A percentile compares a stretch with the other conserved stretches of the same genome.
phyloP scores from a whole-genome alignment of 2,329 filamentous ascomycete species.

The Cadophora sp. region DNA sequence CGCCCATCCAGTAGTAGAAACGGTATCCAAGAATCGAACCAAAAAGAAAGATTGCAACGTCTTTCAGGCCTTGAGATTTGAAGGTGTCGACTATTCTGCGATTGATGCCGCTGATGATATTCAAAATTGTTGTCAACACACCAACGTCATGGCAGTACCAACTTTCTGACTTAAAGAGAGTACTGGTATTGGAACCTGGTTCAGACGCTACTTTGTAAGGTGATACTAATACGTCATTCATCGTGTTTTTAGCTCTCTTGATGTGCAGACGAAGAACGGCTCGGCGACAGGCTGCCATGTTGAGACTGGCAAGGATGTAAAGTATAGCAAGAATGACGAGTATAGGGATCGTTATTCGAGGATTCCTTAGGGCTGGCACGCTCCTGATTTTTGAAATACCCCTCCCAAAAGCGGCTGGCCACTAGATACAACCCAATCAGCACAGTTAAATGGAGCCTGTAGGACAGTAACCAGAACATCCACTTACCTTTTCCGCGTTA shows the following conservation, averaged over 20 bases:
- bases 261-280: neutral
- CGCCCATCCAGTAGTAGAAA: neutral
- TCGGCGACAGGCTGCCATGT: neutral
- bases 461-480: neutral
- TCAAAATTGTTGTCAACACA: neutral
- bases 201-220: neutral
- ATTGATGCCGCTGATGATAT: neutral
- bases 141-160: neutral
- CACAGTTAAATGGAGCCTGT: neutral
- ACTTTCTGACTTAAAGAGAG: neutral
- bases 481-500: neutral
- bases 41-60: neutral
- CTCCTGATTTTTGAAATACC: neutral
- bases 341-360: neutral
- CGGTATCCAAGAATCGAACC: neutral
- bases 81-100: neutral
- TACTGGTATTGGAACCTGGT: neutral
- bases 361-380: neutral
- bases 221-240: neutral
- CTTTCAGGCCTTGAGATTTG: constrained; percentile 4
- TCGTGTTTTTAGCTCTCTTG: neutral
- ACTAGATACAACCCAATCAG: neutral
- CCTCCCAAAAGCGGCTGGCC: constrained; percentile 4
- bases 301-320: constrained; percentile 7
- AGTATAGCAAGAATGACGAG: constrained; percentile 2